A percentile compares a stretch with the other conserved stretches of the same genome.
Evolutionary conservation across 495 filamentous ascomycete species (phyloP).

Genomic region (Stereocaulon alpinum): DNA sequence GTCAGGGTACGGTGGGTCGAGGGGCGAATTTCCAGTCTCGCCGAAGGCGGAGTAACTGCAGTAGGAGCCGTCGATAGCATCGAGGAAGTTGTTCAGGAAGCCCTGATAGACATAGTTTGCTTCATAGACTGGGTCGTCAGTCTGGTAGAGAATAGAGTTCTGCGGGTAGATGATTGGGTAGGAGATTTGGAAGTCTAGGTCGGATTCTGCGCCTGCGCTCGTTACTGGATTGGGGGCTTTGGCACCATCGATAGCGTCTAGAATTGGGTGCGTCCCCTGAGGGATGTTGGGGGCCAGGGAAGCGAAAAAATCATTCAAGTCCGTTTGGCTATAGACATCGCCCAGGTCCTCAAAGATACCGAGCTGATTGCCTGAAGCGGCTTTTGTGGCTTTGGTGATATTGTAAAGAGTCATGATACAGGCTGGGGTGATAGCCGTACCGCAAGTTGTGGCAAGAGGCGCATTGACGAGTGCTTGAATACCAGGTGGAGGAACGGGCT

Average conservation of each 20-base stretch:
- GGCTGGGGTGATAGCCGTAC: conserved; percentile 10
- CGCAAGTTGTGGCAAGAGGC: conserved; percentile 4
- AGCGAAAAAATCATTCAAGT: conserved; percentile 51
- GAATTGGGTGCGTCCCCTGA: conserved; percentile 32
- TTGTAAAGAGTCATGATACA: conserved; percentile 20
- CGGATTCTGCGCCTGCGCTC: conserved; percentile 33
- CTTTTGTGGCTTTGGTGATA: conserved; percentile 14
- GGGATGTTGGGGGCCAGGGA: conserved; percentile 34
- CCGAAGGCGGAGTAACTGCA: conserved; percentile 28
- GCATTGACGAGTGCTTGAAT: neutral
- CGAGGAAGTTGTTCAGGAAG: conserved; percentile 43
- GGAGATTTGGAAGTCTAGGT: conserved; percentile 42
- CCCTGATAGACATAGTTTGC: conserved; percentile 18
- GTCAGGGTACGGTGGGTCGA: conserved; percentile 42
- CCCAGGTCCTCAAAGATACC: conserved; percentile 37
- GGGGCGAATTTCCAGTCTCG: conserved; percentile 35
- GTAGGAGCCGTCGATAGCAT: conserved; percentile 56
- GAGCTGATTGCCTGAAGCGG: conserved; percentile 10
- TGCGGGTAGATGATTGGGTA: conserved; percentile 50
- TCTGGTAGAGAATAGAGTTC: conserved; percentile 48
- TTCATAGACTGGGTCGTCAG: conserved; percentile 44
- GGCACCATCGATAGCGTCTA: conserved; percentile 36
- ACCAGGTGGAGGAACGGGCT: conserved; percentile 10
- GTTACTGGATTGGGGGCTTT: conserved; percentile 21
- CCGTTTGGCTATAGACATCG: conserved; percentile 37